Conservation (phyloP, 192 early-diverging fungal genomes). For the Backusella luteola region DNA sequence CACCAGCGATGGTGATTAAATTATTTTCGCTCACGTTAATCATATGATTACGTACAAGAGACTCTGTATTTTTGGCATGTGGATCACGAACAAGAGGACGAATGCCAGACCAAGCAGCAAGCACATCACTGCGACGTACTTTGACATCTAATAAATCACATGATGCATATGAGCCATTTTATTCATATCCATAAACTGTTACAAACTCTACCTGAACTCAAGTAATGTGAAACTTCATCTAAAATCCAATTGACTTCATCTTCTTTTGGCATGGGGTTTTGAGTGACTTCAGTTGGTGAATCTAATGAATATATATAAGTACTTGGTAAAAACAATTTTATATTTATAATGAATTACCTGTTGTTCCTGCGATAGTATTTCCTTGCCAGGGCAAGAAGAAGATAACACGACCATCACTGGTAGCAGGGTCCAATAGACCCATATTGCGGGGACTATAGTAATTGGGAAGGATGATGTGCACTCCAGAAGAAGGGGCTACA, state of each 20-base stretch:
- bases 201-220: constrained; percentile 57
- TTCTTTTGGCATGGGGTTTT: constrained; percentile 86
- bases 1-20: constrained; percentile 93
- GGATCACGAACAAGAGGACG: constrained; percentile 96
- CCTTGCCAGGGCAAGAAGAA: constrained; percentile 99
- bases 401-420: constrained; percentile 93
- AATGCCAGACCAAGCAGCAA: constrained; percentile 98
- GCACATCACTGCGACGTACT: constrained; percentile 93
- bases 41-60: constrained; percentile 97
- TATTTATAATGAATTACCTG: constrained; percentile 35
- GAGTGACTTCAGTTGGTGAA: constrained; percentile 81
- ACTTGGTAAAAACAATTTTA: not conserved
- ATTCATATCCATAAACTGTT: not conserved
- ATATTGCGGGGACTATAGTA: constrained; percentile 94
- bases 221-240: constrained; percentile 86
- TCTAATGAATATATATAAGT: constrained; percentile 39
- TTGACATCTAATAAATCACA: constrained; percentile 71
- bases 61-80: constrained; percentile 85
- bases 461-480: constrained; percentile 92
- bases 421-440: constrained; percentile 93
- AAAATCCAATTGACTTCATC: constrained; percentile 96
- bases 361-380: constrained; percentile 93
- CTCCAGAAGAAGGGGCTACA: constrained; percentile 91
- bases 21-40: constrained; percentile 81
- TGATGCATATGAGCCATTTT: not conserved